Evolutionary conservation across 345 rosid species (phyloP).

Genomic region (Cardamine resedifolia): DNA sequence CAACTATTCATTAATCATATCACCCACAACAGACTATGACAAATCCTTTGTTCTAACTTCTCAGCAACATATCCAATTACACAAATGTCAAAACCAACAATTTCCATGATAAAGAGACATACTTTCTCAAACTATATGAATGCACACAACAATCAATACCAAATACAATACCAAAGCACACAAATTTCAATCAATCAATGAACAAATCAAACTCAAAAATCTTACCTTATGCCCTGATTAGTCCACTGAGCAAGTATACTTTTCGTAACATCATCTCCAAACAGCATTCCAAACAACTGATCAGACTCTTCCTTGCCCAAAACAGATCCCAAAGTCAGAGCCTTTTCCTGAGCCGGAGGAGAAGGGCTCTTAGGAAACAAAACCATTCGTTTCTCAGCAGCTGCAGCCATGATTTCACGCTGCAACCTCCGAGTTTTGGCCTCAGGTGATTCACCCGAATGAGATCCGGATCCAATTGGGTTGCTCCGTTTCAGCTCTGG

Average conservation of each 20-base stretch:
- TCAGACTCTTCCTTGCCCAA: constrained; percentile 52
- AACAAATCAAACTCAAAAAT: background rate
- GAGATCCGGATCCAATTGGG: constrained; percentile 55
- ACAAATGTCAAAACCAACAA: background rate
- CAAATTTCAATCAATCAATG: background rate
- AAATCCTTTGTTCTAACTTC: background rate
- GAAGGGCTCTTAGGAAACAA: constrained; percentile 37
- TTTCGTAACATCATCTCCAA: constrained; percentile 68
- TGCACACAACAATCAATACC: background rate
- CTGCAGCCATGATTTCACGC: constrained; percentile 96
- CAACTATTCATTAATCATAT: background rate
- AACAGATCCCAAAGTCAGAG: constrained; percentile 33
- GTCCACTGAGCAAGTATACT: constrained; percentile 88
- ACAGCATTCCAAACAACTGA: constrained; percentile 72
- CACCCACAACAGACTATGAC: background rate
- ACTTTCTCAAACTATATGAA: constrained; percentile 6
- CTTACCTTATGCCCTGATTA: constrained; percentile 95
- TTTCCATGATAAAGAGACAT: background rate
- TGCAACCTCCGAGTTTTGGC: constrained; percentile 60
- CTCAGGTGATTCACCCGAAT: constrained; percentile 49
- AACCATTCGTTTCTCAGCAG: constrained; percentile 88
- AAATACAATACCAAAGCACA: background rate
- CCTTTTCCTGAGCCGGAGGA: constrained; percentile 34
- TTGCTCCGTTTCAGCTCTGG: constrained; percentile 98
- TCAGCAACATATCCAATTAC: background rate